Conservation (phyloP, 495 filamentous ascomycete genomes). For the Aspergillus ellipticus region DNA sequence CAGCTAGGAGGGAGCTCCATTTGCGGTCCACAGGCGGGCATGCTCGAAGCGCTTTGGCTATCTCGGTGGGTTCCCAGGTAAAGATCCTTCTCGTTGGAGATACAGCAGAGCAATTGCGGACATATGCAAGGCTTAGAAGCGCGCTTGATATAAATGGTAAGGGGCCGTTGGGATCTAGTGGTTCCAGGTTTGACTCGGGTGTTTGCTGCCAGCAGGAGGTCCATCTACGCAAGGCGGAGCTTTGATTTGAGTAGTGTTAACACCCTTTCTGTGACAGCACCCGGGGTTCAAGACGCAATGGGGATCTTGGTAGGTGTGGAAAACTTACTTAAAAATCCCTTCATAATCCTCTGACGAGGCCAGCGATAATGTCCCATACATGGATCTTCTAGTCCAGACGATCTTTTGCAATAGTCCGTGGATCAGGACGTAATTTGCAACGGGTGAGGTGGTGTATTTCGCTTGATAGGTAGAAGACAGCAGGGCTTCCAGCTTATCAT, state of each 20-base stretch:
- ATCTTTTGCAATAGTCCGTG: conserved; percentile 59
- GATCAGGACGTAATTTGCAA: conserved; percentile 58
- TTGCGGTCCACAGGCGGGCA: conserved; percentile 39
- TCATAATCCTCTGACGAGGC: background rate
- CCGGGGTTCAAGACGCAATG: too few relatives aligned
- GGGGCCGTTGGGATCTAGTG: conserved; percentile 42
- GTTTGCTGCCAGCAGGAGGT: conserved; percentile 47
- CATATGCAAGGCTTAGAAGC: conserved; percentile 53
- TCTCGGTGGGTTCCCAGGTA: conserved; percentile 47
- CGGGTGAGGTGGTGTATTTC: conserved; percentile 19
- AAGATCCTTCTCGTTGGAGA: conserved; percentile 36
- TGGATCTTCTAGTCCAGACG: conserved; percentile 11
- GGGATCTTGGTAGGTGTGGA: background rate
- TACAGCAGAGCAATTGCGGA: conserved; percentile 46
- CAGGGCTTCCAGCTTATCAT: background rate
- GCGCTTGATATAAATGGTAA: conserved; percentile 58
- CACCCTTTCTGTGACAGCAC: too few relatives aligned
- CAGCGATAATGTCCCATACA: background rate
- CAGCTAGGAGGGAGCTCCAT: conserved; percentile 43
- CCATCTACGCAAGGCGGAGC: conserved; percentile 51
- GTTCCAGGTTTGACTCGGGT: conserved; percentile 40
- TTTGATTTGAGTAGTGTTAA: background rate
- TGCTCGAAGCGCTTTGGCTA: conserved; percentile 46
- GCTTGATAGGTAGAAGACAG: conserved; percentile 18
- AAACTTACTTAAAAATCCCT: too few relatives aligned